Percentiles rank a stretch among this genome's conserved stretches.
phyloP scores from a whole-genome alignment of 2,329 filamentous ascomycete species.

The Penicillium sp. region DNA sequence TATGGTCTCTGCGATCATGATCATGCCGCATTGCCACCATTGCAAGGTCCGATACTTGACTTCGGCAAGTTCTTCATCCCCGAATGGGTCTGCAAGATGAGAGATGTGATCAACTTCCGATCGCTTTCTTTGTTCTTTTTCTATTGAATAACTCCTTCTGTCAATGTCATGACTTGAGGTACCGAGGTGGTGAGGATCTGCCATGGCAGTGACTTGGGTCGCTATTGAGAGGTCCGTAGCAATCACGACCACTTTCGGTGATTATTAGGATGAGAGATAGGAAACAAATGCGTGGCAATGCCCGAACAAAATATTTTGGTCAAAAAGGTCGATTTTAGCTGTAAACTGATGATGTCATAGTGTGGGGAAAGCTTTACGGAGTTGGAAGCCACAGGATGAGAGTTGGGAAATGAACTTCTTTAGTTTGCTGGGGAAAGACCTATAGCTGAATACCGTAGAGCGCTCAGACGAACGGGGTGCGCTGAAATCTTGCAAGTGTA shows the following conservation, averaged over 20 bases:
- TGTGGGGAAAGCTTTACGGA: background rate
- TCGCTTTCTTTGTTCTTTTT: background rate
- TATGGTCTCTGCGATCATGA: constrained; percentile 32
- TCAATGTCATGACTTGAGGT: background rate
- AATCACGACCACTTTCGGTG: background rate
- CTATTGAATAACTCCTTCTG: background rate
- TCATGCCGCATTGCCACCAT: constrained; percentile 21
- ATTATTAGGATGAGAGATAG: no score
- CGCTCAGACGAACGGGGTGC: no score
- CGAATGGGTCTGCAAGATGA: constrained; percentile 12
- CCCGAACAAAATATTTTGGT: no score
- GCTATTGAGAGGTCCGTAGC: background rate
- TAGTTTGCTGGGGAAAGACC: no score
- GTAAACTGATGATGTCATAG: constrained; percentile 1
- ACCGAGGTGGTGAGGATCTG: background rate
- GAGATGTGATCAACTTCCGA: background rate
- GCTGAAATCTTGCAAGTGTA: no score
- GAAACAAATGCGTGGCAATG: background rate
- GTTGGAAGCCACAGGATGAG: background rate
- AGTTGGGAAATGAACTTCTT: background rate
- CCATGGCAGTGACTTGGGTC: background rate
- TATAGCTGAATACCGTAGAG: background rate
- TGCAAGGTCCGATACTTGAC: constrained; percentile 15
- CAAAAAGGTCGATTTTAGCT: background rate
- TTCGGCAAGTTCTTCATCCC: constrained; percentile 10